Conservation (phyloP, 352 stramenopile species). For the Pythium phragmiticola region DNA sequence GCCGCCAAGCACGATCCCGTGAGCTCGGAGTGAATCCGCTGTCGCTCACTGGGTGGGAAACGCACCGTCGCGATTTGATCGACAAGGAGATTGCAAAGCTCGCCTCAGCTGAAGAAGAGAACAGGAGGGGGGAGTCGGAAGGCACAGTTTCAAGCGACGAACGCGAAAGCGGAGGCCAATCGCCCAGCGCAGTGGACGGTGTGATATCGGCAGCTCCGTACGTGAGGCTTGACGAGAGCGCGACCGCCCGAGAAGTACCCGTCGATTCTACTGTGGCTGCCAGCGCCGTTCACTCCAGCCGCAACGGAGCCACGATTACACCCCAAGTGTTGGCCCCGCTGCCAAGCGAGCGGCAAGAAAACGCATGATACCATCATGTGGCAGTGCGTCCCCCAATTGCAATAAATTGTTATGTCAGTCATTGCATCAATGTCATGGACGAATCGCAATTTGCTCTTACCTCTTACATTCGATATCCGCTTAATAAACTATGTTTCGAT, state of each 20-base stretch:
- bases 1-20: background rate
- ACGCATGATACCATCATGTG: background rate
- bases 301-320: background rate
- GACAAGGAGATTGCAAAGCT: background rate
- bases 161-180: background rate
- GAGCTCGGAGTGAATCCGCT: slow-evolving; percentile 9
- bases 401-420: no score
- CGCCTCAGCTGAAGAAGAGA: slow-evolving; percentile 2
- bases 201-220: background rate
- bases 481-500: no score
- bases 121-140: background rate
- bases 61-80: slow-evolving; percentile 13
- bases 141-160: background rate
- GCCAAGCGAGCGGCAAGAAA: background rate
- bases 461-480: no score
- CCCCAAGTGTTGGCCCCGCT: background rate
- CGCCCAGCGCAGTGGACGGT: background rate
- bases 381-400: no score
- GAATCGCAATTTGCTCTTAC: no score
- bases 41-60: slow-evolving; percentile 14
- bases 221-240: background rate
- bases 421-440: no score
- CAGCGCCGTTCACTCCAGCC: background rate
- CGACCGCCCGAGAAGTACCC: no score
- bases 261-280: background rate